phyloP scores from a whole-genome alignment of 208 protist genomes.

The Crithidia acanthocephali region DNA sequence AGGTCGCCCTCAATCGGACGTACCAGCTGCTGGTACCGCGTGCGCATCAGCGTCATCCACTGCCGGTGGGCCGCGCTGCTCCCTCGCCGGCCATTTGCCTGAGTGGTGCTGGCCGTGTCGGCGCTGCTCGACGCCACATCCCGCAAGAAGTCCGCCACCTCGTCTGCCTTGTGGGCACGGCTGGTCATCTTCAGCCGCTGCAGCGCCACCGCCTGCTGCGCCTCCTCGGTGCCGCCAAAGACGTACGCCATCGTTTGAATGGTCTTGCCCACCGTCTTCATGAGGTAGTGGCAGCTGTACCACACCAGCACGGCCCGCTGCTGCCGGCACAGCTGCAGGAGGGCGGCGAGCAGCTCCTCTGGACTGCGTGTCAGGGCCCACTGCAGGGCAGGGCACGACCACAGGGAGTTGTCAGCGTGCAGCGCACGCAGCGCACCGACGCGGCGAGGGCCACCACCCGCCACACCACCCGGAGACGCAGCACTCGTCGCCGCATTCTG shows the following conservation, averaged over 20 bases:
- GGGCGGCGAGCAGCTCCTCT: slow-evolving; percentile 31
- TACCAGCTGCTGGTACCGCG: slow-evolving; percentile 58
- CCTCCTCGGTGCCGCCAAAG: slow-evolving; percentile 34
- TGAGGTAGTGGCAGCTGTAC: slow-evolving; percentile 44
- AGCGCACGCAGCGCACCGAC: slow-evolving; percentile 37
- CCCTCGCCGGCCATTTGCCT: no score
- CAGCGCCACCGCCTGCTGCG: slow-evolving; percentile 32
- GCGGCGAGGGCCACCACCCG: slow-evolving; percentile 9
- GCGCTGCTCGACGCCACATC: neutral
- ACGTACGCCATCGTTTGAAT: slow-evolving; percentile 50
- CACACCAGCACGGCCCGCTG: slow-evolving; percentile 40
- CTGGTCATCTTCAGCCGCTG: slow-evolving; percentile 39
- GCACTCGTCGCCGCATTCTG: neutral
- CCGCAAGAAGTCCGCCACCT: slow-evolving; percentile 28
- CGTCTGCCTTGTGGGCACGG: slow-evolving; percentile 44
- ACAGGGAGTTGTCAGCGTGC: slow-evolving; percentile 22
- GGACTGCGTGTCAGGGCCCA: slow-evolving; percentile 56
- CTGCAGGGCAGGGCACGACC: slow-evolving; percentile 41
- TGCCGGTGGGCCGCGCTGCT: neutral
- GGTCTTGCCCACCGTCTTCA: slow-evolving; percentile 44
- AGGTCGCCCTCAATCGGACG: slow-evolving; percentile 59
- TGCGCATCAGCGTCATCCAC: slow-evolving; percentile 54
- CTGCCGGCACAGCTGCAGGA: slow-evolving; percentile 33
- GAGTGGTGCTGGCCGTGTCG: neutral
- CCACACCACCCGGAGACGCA: neutral